A percentile compares a stretch with the other conserved stretches of the same genome.
Conservation (phyloP, 2,329 filamentous ascomycete genomes). For the Nemania sp. region DNA sequence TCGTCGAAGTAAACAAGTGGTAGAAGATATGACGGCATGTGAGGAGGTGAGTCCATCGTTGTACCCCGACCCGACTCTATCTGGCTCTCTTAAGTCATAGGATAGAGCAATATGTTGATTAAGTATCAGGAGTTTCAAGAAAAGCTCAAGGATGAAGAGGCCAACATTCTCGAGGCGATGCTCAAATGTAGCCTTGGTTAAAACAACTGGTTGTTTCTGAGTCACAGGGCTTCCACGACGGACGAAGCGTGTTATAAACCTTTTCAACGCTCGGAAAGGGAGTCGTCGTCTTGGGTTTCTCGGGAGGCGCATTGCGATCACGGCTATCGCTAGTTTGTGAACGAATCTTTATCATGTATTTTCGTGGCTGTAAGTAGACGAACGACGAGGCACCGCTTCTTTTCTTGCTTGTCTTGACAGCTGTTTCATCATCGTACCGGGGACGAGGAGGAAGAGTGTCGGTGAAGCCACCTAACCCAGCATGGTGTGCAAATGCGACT, state of each 20-base stretch:
- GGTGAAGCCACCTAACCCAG: background rate
- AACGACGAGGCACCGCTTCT: background rate
- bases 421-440: background rate
- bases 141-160: constrained; percentile 46
- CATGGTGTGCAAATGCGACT: constrained; percentile 6
- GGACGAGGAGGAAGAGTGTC: constrained; percentile 6
- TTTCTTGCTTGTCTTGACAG: background rate
- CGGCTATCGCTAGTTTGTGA: background rate
- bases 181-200: constrained; percentile 39
- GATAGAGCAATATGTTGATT: constrained; percentile 47
- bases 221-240: constrained; percentile 13
- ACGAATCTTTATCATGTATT: constrained; percentile 8
- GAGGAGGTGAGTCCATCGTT: constrained; percentile 47
- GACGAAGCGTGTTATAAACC: constrained; percentile 36
- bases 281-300: constrained; percentile 29
- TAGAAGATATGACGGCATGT: constrained; percentile 48
- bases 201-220: constrained; percentile 10
- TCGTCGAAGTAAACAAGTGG: constrained; percentile 42
- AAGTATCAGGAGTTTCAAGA: constrained; percentile 48
- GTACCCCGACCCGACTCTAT: constrained; percentile 23
- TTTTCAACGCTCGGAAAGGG: constrained; percentile 39
- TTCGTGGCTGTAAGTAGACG: background rate
- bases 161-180: constrained; percentile 46
- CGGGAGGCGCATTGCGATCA: constrained; percentile 35
- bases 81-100: constrained; percentile 43